Percentiles rank a stretch among this genome's conserved stretches.
phyloP scores from a whole-genome alignment of 1,284 basidiomycete species.

The Cryptococcus hybrid region DNA sequence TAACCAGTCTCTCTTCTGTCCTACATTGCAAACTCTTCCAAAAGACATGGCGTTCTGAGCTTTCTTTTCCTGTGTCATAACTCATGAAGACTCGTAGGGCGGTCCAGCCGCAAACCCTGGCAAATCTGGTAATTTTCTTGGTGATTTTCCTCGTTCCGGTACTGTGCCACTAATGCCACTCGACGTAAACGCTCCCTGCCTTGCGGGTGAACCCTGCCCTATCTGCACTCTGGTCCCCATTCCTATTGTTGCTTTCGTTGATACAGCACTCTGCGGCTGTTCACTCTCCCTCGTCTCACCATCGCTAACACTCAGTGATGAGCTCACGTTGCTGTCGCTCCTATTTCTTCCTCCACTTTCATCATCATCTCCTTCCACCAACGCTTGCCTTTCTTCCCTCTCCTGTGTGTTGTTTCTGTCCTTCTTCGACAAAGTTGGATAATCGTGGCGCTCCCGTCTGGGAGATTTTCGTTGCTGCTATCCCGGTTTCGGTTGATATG shows the following conservation, averaged over 20 bases:
- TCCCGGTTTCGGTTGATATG: constrained; percentile 5
- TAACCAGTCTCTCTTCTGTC: neutral
- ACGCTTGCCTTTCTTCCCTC: constrained; percentile 12
- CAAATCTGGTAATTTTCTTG: constrained; percentile 3
- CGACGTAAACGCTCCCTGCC: neutral
- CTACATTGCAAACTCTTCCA: too few species aligned
- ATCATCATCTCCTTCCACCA: constrained; percentile 7
- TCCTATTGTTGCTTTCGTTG: constrained; percentile 4
- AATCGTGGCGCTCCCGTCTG: constrained; percentile 4
- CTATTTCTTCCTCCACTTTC: neutral
- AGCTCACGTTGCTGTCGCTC: neutral
- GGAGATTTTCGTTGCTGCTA: neutral
- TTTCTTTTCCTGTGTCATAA: too few species aligned
- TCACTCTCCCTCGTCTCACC: neutral
- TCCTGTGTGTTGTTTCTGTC: constrained; percentile 10
- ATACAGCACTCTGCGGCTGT: neutral
- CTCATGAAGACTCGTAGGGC: neutral
- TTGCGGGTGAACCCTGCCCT: neutral
- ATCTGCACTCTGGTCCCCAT: constrained; percentile 1
- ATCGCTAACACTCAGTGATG: neutral
- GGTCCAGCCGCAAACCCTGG: constrained; percentile 8
- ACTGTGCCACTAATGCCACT: neutral
- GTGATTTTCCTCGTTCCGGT: neutral
- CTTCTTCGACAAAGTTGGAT: constrained; percentile 10
- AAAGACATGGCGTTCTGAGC: neutral